A percentile compares a stretch with the other conserved stretches of the same genome.
Evolutionary conservation across 2,329 filamentous ascomycete genomes (phyloP).

Genomic region (Ophiocordyceps sinensis): DNA sequence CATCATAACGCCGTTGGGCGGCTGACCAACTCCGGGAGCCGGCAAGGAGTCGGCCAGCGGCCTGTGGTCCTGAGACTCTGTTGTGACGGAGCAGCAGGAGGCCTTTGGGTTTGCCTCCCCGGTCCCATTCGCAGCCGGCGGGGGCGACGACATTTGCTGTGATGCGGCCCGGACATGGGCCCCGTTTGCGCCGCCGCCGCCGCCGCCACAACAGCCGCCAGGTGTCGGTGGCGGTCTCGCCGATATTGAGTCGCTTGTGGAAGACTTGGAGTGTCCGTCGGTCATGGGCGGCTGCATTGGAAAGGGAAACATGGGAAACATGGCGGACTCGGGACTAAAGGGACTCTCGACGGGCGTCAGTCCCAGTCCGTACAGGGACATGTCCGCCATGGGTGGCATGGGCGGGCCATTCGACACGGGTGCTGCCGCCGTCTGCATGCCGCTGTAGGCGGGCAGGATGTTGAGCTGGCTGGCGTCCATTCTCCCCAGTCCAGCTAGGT

Average conservation of each 20-base stretch:
- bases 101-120: conserved; percentile 10
- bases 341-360: conserved; percentile 13
- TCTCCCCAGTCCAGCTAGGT: conserved; percentile 30
- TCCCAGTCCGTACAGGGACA: conserved; percentile 13
- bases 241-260: conserved; percentile 8
- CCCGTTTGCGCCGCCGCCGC: conserved; percentile 3
- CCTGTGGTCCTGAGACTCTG: conserved; percentile 8
- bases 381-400: conserved; percentile 7
- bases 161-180: conserved; percentile 1
- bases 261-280: conserved; percentile 7
- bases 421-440: conserved; percentile 12
- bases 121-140: conserved; percentile 6
- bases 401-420: conserved; percentile 7
- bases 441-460: conserved; percentile 22
- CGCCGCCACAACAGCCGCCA: conserved; percentile 11
- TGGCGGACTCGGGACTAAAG: conserved; percentile 10
- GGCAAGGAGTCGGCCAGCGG: conserved; percentile 7
- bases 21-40: conserved; percentile 6
- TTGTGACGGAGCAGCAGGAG: conserved; percentile 16
- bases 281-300: conserved; percentile 12
- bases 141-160: conserved; percentile 4
- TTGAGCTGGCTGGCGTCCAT: conserved; percentile 40
- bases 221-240: conserved; percentile 1
- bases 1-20: conserved; percentile 17
- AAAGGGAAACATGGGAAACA: conserved; percentile 19